Base-by-base conservation (phyloP, 495 filamentous ascomycete species). In the Lineolata rhizophorae region DNA sequence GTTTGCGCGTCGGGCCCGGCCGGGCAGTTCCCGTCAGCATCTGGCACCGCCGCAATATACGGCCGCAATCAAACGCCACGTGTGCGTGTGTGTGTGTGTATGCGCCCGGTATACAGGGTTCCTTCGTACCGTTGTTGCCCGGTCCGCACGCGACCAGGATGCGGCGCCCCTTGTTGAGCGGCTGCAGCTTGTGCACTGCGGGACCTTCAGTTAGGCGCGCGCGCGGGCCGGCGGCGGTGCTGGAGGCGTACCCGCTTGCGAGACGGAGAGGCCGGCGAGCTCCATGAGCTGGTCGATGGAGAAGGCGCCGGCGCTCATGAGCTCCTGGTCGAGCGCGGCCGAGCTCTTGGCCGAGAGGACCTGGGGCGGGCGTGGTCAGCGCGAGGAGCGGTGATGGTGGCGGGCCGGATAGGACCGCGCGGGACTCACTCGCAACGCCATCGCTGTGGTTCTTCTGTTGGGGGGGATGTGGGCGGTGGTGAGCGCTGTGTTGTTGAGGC, bases 261-360 rank as follows among this genome's bases (percentile, higher is more conserved):
- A 82, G 2, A 97, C 87, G 1, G 84, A 82, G 1, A 94, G 60
- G 0, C 87, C 87, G 19, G 87, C 87, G 2, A 97, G 58, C 48
- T 97, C 87, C 87, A 97, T 97, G 32, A 97, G 58, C 50, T 97
- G 87, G 52, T 95, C 87, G 25, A 97, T 62, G 2, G 82, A 91
- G 58, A 84, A 97, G 14, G 76, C 87, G 2, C 90, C 84, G 13
- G 68, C 61, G 50, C 70, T 76, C 87, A 95, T 95, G 26, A 97
- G 70, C 43, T 97, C 87, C 50, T 76, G 70, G 51, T 97, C 87
- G 3, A 97, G 67, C 20, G 76, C 74, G 0, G 76, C 73, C 2
- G 87, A 85, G 44, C 80, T 77, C 52, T 84, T 82, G 19, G 82
- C 76, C 0, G 73, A 76, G 35, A 93, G 65, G 20, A 81, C 85